Evolutionary conservation across 2,329 filamentous ascomycete genomes (phyloP).

Genomic region (Claviceps sorghi): DNA sequence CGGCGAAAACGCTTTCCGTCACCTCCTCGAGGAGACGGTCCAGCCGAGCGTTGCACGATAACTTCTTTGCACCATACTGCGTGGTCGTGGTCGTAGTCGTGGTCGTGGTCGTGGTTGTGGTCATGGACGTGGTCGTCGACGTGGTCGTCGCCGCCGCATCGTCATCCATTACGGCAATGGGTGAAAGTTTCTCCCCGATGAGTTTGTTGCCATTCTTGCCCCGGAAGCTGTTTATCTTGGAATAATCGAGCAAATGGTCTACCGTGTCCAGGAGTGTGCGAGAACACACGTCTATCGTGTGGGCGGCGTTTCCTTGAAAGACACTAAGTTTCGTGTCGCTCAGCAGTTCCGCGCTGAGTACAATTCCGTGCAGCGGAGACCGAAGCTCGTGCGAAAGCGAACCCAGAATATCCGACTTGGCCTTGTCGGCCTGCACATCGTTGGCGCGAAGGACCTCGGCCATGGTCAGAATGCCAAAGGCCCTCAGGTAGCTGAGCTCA

Average conservation of each 20-base stretch:
- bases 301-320: constrained; percentile 30
- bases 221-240: constrained; percentile 34
- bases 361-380: constrained; percentile 45
- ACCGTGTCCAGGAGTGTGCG: constrained; percentile 38
- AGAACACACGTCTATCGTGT: constrained; percentile 35
- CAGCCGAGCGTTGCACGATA: constrained; percentile 17
- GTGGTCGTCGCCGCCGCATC: not conserved
- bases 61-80: constrained; percentile 7
- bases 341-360: constrained; percentile 38
- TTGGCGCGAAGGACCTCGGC: constrained; percentile 36
- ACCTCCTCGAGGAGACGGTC: constrained; percentile 30
- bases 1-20: constrained; percentile 30
- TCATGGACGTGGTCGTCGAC: not conserved
- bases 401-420: constrained; percentile 43
- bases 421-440: constrained; percentile 23
- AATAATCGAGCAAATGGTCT: constrained; percentile 38
- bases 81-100: not conserved
- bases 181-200: not conserved
- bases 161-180: not conserved
- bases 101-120: not conserved
- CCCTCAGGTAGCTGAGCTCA: constrained; percentile 35
- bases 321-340: constrained; percentile 33
- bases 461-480: constrained; percentile 40
- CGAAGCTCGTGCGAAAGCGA: constrained; percentile 48
- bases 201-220: not conserved